Evolutionary conservation across 345 rosid species (phyloP).

Genomic region (Brassica cretica): DNA sequence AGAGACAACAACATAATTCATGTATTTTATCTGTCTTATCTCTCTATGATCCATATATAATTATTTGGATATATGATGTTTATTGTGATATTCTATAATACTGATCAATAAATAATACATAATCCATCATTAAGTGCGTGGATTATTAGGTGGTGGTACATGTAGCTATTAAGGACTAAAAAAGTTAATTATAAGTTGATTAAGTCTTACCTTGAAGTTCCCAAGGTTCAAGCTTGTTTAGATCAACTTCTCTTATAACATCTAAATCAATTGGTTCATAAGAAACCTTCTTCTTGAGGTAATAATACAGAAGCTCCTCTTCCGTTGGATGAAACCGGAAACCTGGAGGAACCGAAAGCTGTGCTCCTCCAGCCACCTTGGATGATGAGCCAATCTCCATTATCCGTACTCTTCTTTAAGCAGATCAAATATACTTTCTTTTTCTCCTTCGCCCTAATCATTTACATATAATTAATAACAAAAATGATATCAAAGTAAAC

Average conservation of each 20-base stretch:
- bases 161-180: conserved; percentile 18
- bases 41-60: not conserved
- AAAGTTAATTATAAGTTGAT: conserved; percentile 11
- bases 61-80: not conserved
- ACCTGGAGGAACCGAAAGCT: conserved; percentile 89
- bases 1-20: conserved; percentile 15
- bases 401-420: conserved; percentile 10
- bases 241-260: conserved; percentile 94
- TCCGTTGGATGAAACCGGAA: conserved; percentile 96
- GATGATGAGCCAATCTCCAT: conserved; percentile 44
- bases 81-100: not conserved
- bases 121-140: not conserved
- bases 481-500: not conserved
- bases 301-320: conserved; percentile 92
- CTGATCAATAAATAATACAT: conserved; percentile 7
- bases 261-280: conserved; percentile 93
- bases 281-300: conserved; percentile 91
- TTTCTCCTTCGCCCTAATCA: conserved; percentile 26
- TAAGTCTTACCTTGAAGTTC: conserved; percentile 77
- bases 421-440: conserved; percentile 15
- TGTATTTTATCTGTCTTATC: not conserved
- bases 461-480: conserved; percentile 3
- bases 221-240: conserved; percentile 99
- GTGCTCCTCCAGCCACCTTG: conserved; percentile 64
- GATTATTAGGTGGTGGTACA: conserved; percentile 22